A percentile compares a stretch with the other conserved stretches of the same genome.
Conservation (phyloP, 2,329 filamentous ascomycete species). For the Ceratocystis eucalypticola region DNA sequence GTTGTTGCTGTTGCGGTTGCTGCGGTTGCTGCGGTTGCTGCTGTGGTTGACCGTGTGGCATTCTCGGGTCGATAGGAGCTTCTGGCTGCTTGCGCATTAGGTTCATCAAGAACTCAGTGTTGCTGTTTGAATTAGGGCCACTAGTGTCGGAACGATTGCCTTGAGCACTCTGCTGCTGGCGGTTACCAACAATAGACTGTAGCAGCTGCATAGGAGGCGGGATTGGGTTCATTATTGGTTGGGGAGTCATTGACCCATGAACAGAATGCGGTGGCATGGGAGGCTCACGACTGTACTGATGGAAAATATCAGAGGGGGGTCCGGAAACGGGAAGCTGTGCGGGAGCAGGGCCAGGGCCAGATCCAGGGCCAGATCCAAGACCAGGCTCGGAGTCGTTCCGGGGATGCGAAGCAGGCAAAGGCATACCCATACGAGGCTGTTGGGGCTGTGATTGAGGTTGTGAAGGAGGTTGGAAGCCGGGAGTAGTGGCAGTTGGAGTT, state of each 20-base stretch:
- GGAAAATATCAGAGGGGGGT: constrained; percentile 16
- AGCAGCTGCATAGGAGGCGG: constrained; percentile 45
- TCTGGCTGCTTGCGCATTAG: constrained; percentile 53
- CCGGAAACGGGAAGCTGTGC: constrained; percentile 1
- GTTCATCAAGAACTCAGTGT: constrained; percentile 74
- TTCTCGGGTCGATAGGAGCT: constrained; percentile 36
- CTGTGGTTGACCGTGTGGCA: constrained; percentile 37
- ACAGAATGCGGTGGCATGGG: constrained; percentile 25
- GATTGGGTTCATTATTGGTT: constrained; percentile 33
- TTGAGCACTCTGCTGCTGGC: constrained; percentile 17
- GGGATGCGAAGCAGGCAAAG: constrained; percentile 11
- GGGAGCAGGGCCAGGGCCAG: neutral
- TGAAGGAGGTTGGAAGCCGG: constrained; percentile 20
- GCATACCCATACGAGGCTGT: constrained; percentile 23
- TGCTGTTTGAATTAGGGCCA: constrained; percentile 35
- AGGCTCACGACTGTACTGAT: constrained; percentile 25
- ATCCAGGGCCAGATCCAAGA: neutral
- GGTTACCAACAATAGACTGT: constrained; percentile 44
- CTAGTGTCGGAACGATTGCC: constrained; percentile 12
- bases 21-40: constrained; percentile 31
- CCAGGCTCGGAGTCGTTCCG: constrained; percentile 11
- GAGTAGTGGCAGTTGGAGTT: constrained; percentile 33
- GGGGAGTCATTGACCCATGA: constrained; percentile 41
- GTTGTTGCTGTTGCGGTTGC: constrained; percentile 11
- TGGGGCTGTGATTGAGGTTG: constrained; percentile 31